Percentiles rank a stretch among this genome's conserved stretches.
These are phyloP conservation scores for Ceratobasidium sp. DNA, from an alignment of 1,284 basidiomycete species.

Conservation along the genomic window DNA sequence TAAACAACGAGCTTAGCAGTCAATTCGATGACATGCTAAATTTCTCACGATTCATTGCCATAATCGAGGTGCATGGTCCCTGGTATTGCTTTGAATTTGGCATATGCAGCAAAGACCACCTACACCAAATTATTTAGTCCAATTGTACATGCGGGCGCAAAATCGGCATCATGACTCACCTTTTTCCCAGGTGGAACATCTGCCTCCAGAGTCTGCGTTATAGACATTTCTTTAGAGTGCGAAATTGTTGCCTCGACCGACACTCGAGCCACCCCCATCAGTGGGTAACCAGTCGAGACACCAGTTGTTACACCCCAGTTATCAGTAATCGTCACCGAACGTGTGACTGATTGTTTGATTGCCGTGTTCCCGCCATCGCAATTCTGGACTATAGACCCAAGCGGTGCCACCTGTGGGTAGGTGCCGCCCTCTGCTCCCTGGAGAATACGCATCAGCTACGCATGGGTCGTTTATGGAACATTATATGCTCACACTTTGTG, in stretches of 20 bases:
- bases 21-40: not conserved
- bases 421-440: not conserved
- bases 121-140: not conserved
- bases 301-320: not conserved
- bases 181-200: not conserved
- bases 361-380: not conserved
- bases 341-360: not conserved
- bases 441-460: not conserved
- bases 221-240: not conserved
- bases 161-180: not conserved
- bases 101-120: not conserved
- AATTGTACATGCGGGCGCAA: not conserved
- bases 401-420: not conserved
- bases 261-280: not conserved
- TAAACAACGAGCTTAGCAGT: not conserved
- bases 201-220: not conserved
- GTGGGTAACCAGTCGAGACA: not conserved
- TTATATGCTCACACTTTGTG: not conserved
- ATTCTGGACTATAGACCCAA: not conserved
- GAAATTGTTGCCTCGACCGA: not conserved
- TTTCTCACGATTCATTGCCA: not conserved
- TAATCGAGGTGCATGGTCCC: conserved; percentile 9
- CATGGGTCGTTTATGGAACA: not conserved
- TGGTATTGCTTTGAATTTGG: not conserved
- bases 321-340: not conserved